A percentile compares a stretch with the other conserved stretches of the same genome.
These are phyloP conservation scores for Flaveria robusta DNA, from an alignment of 129 eudicot species.

Conservation along the genomic window DNA sequence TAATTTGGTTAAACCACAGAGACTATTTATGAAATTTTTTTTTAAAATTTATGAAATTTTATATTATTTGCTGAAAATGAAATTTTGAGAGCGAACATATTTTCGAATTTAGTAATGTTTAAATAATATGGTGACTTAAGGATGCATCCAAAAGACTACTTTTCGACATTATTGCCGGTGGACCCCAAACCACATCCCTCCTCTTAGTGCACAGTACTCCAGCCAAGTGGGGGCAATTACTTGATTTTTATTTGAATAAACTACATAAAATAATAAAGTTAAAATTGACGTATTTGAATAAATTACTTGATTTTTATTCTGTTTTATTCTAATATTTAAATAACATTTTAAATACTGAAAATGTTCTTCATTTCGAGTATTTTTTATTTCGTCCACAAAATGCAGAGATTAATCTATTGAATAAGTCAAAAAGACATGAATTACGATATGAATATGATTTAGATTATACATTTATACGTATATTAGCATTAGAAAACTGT, in stretches of 20 bases:
- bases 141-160: constrained; percentile 37
- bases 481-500: too few relatives aligned
- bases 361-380: not conserved
- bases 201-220: not conserved
- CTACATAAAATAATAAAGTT: not conserved
- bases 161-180: constrained; percentile 35
- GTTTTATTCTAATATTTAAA: not conserved
- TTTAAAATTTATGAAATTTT: not conserved
- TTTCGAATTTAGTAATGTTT: not conserved
- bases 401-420: not conserved
- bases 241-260: not conserved
- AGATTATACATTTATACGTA: too few relatives aligned
- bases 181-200: constrained; percentile 10
- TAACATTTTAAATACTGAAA: not conserved
- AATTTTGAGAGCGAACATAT: not conserved
- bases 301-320: not conserved
- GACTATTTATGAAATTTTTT: too few relatives aligned
- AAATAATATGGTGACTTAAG: not conserved
- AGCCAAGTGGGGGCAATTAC: constrained; percentile 31
- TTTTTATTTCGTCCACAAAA: not conserved
- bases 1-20: too few relatives aligned
- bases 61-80: constrained; percentile 9
- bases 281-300: constrained; percentile 6
- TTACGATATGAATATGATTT: too few relatives aligned
- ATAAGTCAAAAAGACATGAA: not conserved